These are phyloP conservation scores for Globisporangium acanthophoron DNA, from an alignment of 352 stramenopile genomes.

Conservation along the genomic window DNA sequence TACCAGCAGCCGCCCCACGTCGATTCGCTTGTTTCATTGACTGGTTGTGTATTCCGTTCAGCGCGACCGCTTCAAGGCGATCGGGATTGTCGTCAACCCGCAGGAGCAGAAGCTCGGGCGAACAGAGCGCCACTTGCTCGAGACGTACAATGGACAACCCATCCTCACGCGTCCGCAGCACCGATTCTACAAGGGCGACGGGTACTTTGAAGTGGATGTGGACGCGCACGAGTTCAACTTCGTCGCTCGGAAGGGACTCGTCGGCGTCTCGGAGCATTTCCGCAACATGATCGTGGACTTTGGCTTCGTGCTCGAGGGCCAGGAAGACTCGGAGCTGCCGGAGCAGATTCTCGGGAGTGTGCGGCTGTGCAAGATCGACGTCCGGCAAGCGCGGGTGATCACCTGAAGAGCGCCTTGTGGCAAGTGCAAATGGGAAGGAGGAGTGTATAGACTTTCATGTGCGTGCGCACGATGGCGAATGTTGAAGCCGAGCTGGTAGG, in stretches of 20 bases:
- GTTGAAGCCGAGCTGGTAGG: too few species aligned
- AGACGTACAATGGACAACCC: slow-evolving; percentile 80
- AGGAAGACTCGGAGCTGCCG: slow-evolving; percentile 69
- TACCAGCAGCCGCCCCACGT: too few species aligned
- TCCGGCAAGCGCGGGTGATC: slow-evolving; percentile 37
- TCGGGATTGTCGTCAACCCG: slow-evolving; percentile 75
- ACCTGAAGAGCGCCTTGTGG: slow-evolving; percentile 8
- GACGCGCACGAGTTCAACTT: slow-evolving; percentile 84
- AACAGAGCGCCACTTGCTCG: slow-evolving; percentile 66
- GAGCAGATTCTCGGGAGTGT: slow-evolving; percentile 75
- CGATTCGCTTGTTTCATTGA: background rate
- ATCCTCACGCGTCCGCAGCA: slow-evolving; percentile 80
- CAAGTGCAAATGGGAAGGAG: too few species aligned
- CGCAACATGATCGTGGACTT: slow-evolving; percentile 83
- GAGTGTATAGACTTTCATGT: too few species aligned
- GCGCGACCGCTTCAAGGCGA: slow-evolving; percentile 80
- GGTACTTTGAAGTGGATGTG: slow-evolving; percentile 83
- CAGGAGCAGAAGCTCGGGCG: slow-evolving; percentile 63
- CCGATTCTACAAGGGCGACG: slow-evolving; percentile 56
- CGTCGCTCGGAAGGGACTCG: slow-evolving; percentile 67
- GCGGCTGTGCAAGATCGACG: slow-evolving; percentile 74
- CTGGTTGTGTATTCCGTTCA: slow-evolving; percentile 7
- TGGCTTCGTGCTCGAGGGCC: slow-evolving; percentile 74
- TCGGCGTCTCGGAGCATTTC: slow-evolving; percentile 67
- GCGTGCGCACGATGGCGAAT: too few species aligned